Conservation (phyloP, 805 yeast genomes). For the Candida awuae region DNA sequence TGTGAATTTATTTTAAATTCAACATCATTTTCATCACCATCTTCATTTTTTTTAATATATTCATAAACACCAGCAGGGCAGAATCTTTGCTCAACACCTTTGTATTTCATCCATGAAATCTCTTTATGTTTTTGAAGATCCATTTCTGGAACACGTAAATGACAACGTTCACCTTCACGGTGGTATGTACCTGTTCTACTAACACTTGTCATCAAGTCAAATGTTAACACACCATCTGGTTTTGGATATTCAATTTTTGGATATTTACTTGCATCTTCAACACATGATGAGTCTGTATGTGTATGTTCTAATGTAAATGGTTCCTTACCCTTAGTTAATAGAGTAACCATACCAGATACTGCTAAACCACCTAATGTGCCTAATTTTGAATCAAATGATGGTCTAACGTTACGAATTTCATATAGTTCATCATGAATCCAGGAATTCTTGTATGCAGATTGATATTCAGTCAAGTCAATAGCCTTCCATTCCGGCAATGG, state of each 20-base stretch:
- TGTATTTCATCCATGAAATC: slow-evolving; percentile 60
- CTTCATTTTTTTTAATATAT: slow-evolving; percentile 40
- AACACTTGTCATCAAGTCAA: slow-evolving; percentile 90
- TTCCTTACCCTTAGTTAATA: slow-evolving; percentile 67
- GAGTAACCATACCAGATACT: slow-evolving; percentile 77
- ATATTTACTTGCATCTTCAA: slow-evolving; percentile 58
- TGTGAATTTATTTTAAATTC: slow-evolving; percentile 91
- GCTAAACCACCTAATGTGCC: slow-evolving; percentile 76
- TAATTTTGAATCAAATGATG: slow-evolving; percentile 73
- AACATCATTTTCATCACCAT: slow-evolving; percentile 57
- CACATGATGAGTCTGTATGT: slow-evolving; percentile 62
- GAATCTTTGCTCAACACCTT: slow-evolving; percentile 86
- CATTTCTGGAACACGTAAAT: slow-evolving; percentile 62
- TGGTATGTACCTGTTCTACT: slow-evolving; percentile 95
- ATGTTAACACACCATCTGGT: slow-evolving; percentile 89
- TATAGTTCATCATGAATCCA: slow-evolving; percentile 84
- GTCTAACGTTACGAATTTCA: slow-evolving; percentile 84
- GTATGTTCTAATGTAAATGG: slow-evolving; percentile 80
- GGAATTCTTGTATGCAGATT: slow-evolving; percentile 56
- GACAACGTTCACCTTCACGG: slow-evolving; percentile 89
- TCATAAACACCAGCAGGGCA: slow-evolving; percentile 99
- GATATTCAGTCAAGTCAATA: slow-evolving; percentile 51
- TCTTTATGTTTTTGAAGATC: slow-evolving; percentile 60
- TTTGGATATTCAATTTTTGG: slow-evolving; percentile 83
- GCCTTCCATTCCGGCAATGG: slow-evolving; percentile 33